phyloP scores from a whole-genome alignment of 805 yeast species.

The Schwanniomyces polymorphus region DNA sequence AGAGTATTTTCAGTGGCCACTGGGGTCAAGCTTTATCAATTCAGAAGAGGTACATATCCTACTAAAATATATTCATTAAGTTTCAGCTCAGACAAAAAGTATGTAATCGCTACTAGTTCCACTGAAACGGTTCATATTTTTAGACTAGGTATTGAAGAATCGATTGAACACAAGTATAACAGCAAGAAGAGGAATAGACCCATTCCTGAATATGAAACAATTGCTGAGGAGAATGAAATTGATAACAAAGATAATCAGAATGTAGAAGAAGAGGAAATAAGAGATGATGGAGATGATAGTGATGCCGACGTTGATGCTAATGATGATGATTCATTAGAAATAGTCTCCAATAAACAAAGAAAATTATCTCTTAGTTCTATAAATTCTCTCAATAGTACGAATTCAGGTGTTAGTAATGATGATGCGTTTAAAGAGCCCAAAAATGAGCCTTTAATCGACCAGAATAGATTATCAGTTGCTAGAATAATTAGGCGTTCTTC shows the following conservation, averaged over 20 bases:
- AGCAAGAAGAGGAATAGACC: conserved; percentile 16
- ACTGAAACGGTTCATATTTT: conserved; percentile 94
- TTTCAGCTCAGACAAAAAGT: conserved; percentile 68
- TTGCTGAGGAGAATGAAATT: conserved; percentile 25
- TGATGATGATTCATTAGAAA: conserved; percentile 19
- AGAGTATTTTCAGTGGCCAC: conserved; percentile 73
- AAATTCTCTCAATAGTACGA: conserved; percentile 32
- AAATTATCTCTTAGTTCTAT: conserved; percentile 40
- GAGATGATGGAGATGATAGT: conserved; percentile 14
- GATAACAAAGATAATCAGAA: conserved; percentile 13
- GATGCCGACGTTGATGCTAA: conserved; percentile 18
- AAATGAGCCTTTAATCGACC: conserved; percentile 69
- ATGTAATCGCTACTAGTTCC: conserved; percentile 81
- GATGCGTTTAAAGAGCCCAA: conserved; percentile 20
- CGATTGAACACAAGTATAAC: conserved; percentile 37
- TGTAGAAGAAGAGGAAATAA: conserved; percentile 23
- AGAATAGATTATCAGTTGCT: conserved; percentile 69
- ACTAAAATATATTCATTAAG: conserved; percentile 75
- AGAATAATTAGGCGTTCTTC: conserved; percentile 76
- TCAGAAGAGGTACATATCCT: conserved; percentile 83
- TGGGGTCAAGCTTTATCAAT: conserved; percentile 66
- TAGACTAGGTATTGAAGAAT: conserved; percentile 59
- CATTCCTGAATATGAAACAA: conserved; percentile 19
- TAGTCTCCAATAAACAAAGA: conserved; percentile 28
- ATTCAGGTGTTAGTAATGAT: conserved; percentile 21